phyloP scores from a whole-genome alignment of 2,329 filamentous ascomycete species.

The Ceratocystis huliohia region DNA sequence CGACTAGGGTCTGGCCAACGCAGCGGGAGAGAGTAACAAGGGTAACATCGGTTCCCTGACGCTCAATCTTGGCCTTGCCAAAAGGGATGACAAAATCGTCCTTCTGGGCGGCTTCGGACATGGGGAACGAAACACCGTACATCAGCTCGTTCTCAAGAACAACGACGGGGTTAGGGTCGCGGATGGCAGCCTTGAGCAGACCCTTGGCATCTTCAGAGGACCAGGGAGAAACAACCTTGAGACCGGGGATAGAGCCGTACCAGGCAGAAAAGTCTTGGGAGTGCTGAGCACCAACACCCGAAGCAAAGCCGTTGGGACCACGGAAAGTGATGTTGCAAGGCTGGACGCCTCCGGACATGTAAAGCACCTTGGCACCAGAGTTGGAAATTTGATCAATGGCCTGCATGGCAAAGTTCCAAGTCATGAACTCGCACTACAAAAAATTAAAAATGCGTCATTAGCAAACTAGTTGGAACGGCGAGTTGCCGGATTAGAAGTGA shows the following conservation, averaged over 20 bases:
- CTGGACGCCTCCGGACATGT: constrained; percentile 99
- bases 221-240: constrained; percentile 96
- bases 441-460: constrained; percentile 11
- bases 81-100: constrained; percentile 95
- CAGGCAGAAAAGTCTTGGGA: constrained; percentile 97
- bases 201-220: constrained; percentile 97
- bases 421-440: constrained; percentile 94
- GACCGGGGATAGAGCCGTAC: constrained; percentile 94
- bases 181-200: constrained; percentile 91
- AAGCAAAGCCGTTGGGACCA: constrained; percentile 92
- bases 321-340: constrained; percentile 99
- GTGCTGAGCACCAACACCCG: constrained; percentile 93
- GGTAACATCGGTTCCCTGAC: constrained; percentile 86
- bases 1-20: constrained; percentile 79
- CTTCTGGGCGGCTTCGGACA: constrained; percentile 93
- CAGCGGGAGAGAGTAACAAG: constrained; percentile 90
- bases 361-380: constrained; percentile 96
- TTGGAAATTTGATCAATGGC: constrained; percentile 99
- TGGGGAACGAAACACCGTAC: constrained; percentile 89
- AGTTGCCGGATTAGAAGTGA: background rate
- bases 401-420: constrained; percentile 99
- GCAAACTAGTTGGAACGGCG: background rate
- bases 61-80: constrained; percentile 98
- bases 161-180: constrained; percentile 93
- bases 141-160: constrained; percentile 81